These are phyloP conservation scores for Ormosia semicastrata DNA, from an alignment of 306 rosid genomes.

Conservation along the genomic window DNA sequence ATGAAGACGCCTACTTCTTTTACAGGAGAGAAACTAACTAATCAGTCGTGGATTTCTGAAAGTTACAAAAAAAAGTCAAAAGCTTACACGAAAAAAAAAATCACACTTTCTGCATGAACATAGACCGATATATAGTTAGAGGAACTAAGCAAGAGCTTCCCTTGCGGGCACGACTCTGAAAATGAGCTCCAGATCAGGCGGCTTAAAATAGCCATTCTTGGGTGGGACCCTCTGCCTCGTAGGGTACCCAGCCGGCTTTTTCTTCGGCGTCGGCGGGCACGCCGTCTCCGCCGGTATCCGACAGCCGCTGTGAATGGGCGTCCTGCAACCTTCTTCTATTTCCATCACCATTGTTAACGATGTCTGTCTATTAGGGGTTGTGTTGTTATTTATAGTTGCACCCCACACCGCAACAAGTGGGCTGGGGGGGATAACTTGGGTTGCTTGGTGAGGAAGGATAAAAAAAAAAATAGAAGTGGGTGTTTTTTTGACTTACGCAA, in stretches of 20 bases:
- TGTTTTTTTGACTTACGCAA: not conserved
- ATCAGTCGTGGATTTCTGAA: not conserved
- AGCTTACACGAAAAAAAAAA: not conserved
- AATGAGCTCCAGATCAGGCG: constrained; percentile 50
- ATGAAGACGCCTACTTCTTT: not conserved
- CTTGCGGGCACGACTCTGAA: constrained; percentile 16
- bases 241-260: constrained; percentile 20
- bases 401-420: not conserved
- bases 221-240: constrained; percentile 30
- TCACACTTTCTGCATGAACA: not conserved
- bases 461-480: too few relatives aligned
- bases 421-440: not conserved
- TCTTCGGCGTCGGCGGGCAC: constrained; percentile 55
- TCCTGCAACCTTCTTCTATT: constrained; percentile 38
- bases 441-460: constrained; percentile 29
- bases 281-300: constrained; percentile 15
- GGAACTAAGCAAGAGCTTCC: not conserved
- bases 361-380: not conserved
- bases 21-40: not conserved
- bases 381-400: constrained; percentile 22
- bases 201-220: constrained; percentile 36
- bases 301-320: constrained; percentile 35
- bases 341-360: constrained; percentile 1
- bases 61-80: not conserved
- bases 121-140: not conserved